A percentile compares a stretch with the other conserved stretches of the same genome.
Evolutionary conservation across 1,139 yeast genomes (phyloP).

Genomic region (Lodderomyces elongisporus): DNA sequence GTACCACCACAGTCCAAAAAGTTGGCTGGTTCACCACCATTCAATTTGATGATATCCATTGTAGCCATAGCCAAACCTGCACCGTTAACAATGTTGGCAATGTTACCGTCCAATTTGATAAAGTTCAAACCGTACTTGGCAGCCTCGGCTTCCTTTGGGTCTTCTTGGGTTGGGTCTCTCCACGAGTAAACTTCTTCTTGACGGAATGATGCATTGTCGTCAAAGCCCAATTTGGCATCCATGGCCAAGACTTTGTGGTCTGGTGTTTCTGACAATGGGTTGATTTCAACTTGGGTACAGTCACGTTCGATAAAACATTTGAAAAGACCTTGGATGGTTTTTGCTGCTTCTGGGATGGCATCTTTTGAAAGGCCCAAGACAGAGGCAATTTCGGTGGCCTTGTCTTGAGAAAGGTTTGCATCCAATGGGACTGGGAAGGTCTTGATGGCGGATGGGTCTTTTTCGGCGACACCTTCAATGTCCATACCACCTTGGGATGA

Average conservation of each 20-base stretch:
- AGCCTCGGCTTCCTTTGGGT: constrained; percentile 94
- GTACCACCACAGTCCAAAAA: constrained; percentile 99
- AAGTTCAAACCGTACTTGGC: constrained; percentile 87
- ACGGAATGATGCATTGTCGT: constrained; percentile 93
- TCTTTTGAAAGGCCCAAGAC: constrained; percentile 75
- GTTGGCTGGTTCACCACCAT: constrained; percentile 99
- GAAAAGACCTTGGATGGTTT: constrained; percentile 81
- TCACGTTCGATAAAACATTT: constrained; percentile 85
- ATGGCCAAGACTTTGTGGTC: constrained; percentile 91
- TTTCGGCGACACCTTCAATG: constrained; percentile 96
- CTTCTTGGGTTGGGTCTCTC: constrained; percentile 98
- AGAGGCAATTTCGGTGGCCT: constrained; percentile 73
- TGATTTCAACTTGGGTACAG: constrained; percentile 97
- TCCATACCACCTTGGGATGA: constrained; percentile 99
- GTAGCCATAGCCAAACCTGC: constrained; percentile 99
- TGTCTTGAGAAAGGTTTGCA: constrained; percentile 72
- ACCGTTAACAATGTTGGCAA: constrained; percentile 98
- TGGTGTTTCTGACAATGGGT: constrained; percentile 92
- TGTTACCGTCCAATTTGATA: constrained; percentile 96
- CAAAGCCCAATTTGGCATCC: constrained; percentile 99
- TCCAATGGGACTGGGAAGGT: constrained; percentile 77
- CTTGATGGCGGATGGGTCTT: constrained; percentile 88
- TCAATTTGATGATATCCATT: constrained; percentile 96
- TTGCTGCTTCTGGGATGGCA: constrained; percentile 84
- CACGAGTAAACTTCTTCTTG: constrained; percentile 91